A percentile compares a stretch with the other conserved stretches of the same genome.
Conservation (phyloP, 208 protist genomes). For the Trypanosoma caninum region DNA sequence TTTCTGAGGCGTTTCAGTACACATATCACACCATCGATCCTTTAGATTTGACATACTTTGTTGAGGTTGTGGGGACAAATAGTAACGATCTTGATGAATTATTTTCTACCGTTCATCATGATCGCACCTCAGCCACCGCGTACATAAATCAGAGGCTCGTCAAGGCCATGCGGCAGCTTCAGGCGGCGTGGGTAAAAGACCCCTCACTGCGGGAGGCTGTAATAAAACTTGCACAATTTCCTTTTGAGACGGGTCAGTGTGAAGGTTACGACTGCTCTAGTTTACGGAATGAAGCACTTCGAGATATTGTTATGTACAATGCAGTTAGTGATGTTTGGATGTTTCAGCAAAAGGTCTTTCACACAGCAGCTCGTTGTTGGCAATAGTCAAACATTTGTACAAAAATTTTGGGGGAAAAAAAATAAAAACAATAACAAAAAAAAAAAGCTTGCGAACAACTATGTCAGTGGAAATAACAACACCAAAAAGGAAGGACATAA, state of each 20-base stretch:
- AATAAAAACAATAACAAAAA: not conserved
- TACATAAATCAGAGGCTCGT: slow-evolving; percentile 77
- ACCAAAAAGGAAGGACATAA: too few relatives aligned
- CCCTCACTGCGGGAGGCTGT: slow-evolving; percentile 41
- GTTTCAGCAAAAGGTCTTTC: slow-evolving; percentile 61
- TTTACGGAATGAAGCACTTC: slow-evolving; percentile 47
- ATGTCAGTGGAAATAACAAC: too few relatives aligned
- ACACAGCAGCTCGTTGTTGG: slow-evolving; percentile 67
- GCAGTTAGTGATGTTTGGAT: slow-evolving; percentile 70
- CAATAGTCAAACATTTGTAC: slow-evolving; percentile 23
- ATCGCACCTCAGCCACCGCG: slow-evolving; percentile 40
- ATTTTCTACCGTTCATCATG: slow-evolving; percentile 64
- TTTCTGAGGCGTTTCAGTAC: slow-evolving; percentile 63
- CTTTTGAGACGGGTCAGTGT: slow-evolving; percentile 64
- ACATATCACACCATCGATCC: slow-evolving; percentile 76
- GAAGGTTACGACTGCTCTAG: slow-evolving; percentile 64
- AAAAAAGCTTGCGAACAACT: too few relatives aligned
- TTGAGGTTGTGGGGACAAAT: slow-evolving; percentile 79
- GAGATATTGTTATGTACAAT: slow-evolving; percentile 79
- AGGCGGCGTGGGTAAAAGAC: slow-evolving; percentile 43
- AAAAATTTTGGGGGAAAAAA: too few relatives aligned
- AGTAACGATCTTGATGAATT: slow-evolving; percentile 78
- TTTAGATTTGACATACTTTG: slow-evolving; percentile 51
- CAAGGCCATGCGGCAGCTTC: slow-evolving; percentile 80
- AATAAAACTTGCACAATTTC: slow-evolving; percentile 60